These are phyloP conservation scores for Podosphaera fusca DNA, from an alignment of 2,329 filamentous ascomycete species.

Conservation along the genomic window DNA sequence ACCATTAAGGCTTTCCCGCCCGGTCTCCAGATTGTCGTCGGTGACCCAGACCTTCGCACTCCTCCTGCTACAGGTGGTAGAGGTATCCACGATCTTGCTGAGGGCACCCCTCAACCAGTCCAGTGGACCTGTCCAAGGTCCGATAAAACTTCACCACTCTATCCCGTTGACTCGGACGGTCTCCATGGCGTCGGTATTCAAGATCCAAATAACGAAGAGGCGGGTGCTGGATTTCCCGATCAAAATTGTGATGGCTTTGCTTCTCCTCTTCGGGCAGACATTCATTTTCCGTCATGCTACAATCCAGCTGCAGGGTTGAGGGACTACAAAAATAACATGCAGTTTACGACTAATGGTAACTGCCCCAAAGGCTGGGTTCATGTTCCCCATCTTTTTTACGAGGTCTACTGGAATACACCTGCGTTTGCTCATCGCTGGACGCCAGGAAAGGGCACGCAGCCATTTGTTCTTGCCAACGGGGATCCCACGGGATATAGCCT, in stretches of 20 bases:
- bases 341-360: constrained; percentile 50
- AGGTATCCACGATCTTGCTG: constrained; percentile 26
- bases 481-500: constrained; percentile 55
- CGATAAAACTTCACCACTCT: constrained; percentile 26
- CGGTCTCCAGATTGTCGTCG: constrained; percentile 63
- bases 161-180: constrained; percentile 31
- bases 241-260: constrained; percentile 39
- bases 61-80: constrained; percentile 29
- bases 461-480: constrained; percentile 61
- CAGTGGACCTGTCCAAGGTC: constrained; percentile 37
- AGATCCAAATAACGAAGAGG: constrained; percentile 28
- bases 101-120: constrained; percentile 28
- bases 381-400: constrained; percentile 56
- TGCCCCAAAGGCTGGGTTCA: constrained; percentile 51
- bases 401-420: constrained; percentile 63
- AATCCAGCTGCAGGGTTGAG: constrained; percentile 36
- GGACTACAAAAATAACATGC: constrained; percentile 42
- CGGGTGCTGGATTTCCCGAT: constrained; percentile 44
- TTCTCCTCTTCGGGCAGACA: constrained; percentile 51
- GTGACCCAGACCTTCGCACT: constrained; percentile 40
- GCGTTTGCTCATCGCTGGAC: constrained; percentile 39
- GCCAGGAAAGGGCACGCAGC: constrained; percentile 33
- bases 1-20: constrained; percentile 49
- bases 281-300: constrained; percentile 82
- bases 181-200: constrained; percentile 27